Evolutionary conservation across 1,284 basidiomycete genomes (phyloP), one percentile per base, ranked within the genome.

Genomic region (Ceratobasidium sp.): DNA sequence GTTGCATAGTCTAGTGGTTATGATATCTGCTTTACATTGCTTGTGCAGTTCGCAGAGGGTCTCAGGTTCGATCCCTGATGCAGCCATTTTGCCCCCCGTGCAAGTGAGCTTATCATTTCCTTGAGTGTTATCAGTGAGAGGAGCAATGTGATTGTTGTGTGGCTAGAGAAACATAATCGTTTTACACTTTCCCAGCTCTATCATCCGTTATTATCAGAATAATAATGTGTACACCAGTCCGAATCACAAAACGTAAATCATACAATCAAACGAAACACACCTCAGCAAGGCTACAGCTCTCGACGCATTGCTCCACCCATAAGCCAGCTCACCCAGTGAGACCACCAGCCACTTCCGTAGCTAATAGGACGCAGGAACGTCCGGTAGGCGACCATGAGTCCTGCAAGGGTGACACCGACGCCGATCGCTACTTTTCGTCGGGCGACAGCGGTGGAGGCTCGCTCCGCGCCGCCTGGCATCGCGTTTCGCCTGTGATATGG

Each of bases 381-480:
- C 83, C 92, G 88, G 82, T 90, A 90, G 67, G 90, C 81, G 83
- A 93, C 91, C 47, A 93, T 78, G 74, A 92, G 79, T 65, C 92
- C 91, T 14, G 91, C 90, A 77, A 92, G 77, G 56, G 88, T 89
- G 75, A 93, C 84, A 80, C 92, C 92, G 83, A 87, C 88, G 81
- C 89, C 86, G 77, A 94, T 80, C 6, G 53, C 69, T 9, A 72
- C 56, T 48, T 72, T 72, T 36, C 69, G 44, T 78, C 89, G 87
- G 76, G 89, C 87, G 57, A 90, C 86, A 24, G 90, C 85, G 74
- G 90, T 88, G 84, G 93, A 82, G 45, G 91, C 89, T 64, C 92
- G 90, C 78, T 94, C 93, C 74, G 86, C 87, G 45, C 92, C 91
- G 29, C 93, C 93, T 75, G 93, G 93, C 80, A 94, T 91, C 36